A percentile compares a stretch with the other conserved stretches of the same genome.
These are phyloP conservation scores for Bretschneidera sinensis DNA, from an alignment of 345 rosid species.

Conservation along the genomic window DNA sequence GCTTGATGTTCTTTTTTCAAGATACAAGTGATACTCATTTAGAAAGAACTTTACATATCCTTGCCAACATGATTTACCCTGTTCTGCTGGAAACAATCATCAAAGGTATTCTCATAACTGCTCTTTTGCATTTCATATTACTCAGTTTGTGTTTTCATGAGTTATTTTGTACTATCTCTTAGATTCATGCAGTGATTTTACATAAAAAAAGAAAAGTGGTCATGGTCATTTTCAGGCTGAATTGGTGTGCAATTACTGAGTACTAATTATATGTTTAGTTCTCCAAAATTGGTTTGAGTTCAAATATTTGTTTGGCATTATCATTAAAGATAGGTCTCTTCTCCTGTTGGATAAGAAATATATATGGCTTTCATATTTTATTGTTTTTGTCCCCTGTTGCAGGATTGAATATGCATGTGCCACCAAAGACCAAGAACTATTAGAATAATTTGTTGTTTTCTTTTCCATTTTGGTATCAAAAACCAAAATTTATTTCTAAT, in stretches of 20 bases:
- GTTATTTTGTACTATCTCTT: neutral
- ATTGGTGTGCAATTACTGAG: slow-evolving; percentile 2
- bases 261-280: neutral
- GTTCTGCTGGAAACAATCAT: slow-evolving; percentile 67
- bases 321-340: too few relatives aligned
- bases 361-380: neutral
- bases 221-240: neutral
- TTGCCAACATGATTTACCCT: slow-evolving; percentile 66
- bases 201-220: neutral
- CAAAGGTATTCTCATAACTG: slow-evolving; percentile 55
- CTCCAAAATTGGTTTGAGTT: too few relatives aligned
- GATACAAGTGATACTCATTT: slow-evolving; percentile 36
- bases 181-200: neutral
- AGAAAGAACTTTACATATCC: slow-evolving; percentile 42
- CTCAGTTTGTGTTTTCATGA: slow-evolving; percentile 1
- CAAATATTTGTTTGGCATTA: too few relatives aligned
- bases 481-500: neutral
- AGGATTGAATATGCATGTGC: neutral
- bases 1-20: slow-evolving; percentile 61
- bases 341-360: too few relatives aligned
- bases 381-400: neutral
- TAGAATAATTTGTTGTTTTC: too few relatives aligned
- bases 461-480: neutral
- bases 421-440: too few relatives aligned
- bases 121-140: slow-evolving; percentile 1